Conservation (phyloP, 1,139 yeast genomes). For the Schwanniomyces etchellsii region DNA sequence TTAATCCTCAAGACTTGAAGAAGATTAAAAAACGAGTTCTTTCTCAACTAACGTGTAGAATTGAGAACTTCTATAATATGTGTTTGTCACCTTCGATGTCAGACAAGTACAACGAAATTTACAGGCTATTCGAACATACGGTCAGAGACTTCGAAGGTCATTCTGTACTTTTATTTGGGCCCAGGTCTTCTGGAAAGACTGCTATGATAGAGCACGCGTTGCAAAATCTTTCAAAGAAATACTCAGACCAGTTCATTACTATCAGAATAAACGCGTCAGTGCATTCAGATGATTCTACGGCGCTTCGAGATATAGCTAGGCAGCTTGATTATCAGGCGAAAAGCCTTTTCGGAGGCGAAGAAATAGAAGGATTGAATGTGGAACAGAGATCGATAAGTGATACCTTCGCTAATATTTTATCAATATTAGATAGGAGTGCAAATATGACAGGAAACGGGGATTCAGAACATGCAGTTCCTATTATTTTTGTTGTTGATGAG, state of each 20-base stretch:
- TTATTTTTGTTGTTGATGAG: slow-evolving; percentile 79
- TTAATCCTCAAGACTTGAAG: slow-evolving; percentile 10
- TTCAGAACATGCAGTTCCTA: slow-evolving; percentile 34
- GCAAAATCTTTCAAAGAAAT: slow-evolving; percentile 30
- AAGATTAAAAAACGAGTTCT: slow-evolving; percentile 13
- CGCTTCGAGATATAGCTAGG: slow-evolving; percentile 79
- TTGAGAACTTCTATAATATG: slow-evolving; percentile 12
- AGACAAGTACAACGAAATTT: slow-evolving; percentile 43
- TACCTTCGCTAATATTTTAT: slow-evolving; percentile 35
- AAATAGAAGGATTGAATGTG: slow-evolving; percentile 20
- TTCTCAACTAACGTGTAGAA: slow-evolving; percentile 17
- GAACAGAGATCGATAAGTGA: slow-evolving; percentile 37
- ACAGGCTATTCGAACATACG: slow-evolving; percentile 57
- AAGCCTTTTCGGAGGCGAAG: slow-evolving; percentile 12
- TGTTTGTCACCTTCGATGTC: slow-evolving; percentile 16
- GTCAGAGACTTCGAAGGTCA: slow-evolving; percentile 71
- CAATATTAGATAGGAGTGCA: slow-evolving; percentile 22
- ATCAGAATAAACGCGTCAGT: slow-evolving; percentile 65
- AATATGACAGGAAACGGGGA: slow-evolving; percentile 4
- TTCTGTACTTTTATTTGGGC: slow-evolving; percentile 76
- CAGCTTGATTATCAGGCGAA: slow-evolving; percentile 57
- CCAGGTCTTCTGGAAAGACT: slow-evolving; percentile 75
- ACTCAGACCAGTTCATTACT: slow-evolving; percentile 47
- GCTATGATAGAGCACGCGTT: slow-evolving; percentile 57
- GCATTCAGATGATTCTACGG: slow-evolving; percentile 72